Conservation (phyloP, 2,329 filamentous ascomycete genomes). For the Mollisiaceae sp. region DNA sequence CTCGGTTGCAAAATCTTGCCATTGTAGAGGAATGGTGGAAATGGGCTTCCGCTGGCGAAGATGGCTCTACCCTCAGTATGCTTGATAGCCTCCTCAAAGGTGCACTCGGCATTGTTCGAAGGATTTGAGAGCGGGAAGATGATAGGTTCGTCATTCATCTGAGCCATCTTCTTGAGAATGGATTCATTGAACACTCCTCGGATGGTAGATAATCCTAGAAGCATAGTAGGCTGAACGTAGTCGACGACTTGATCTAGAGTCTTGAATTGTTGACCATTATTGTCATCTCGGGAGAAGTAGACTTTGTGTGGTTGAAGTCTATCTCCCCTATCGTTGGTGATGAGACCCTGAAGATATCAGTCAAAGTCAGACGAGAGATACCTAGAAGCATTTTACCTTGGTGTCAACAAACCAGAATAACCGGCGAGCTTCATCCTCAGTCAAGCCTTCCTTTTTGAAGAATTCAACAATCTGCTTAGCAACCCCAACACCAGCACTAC, state of each 20-base stretch:
- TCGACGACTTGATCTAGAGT: constrained; percentile 70
- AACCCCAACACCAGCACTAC: constrained; percentile 82
- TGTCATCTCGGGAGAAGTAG: constrained; percentile 46
- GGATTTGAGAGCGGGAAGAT: constrained; percentile 85
- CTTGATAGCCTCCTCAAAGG: constrained; percentile 73
- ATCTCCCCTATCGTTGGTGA: constrained; percentile 72
- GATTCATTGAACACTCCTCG: constrained; percentile 77
- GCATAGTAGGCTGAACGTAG: constrained; percentile 75
- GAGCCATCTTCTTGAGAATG: constrained; percentile 75
- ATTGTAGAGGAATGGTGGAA: constrained; percentile 70
- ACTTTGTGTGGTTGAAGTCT: constrained; percentile 69
- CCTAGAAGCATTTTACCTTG: constrained; percentile 32
- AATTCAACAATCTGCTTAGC: constrained; percentile 81
- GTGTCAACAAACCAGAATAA: constrained; percentile 79
- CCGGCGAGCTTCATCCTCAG: constrained; percentile 70
- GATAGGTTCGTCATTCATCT: constrained; percentile 71
- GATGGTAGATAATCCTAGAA: constrained; percentile 83
- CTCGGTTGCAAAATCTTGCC: constrained; percentile 52
- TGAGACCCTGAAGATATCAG: constrained; percentile 59
- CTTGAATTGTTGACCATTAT: constrained; percentile 53
- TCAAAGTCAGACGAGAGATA: neutral
- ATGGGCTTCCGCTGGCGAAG: constrained; percentile 84
- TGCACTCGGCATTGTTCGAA: constrained; percentile 80
- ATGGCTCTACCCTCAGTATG: constrained; percentile 81
- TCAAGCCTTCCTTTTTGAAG: constrained; percentile 69